Conservation (phyloP, 345 rosid genomes). For the Citrus reticulata region DNA sequence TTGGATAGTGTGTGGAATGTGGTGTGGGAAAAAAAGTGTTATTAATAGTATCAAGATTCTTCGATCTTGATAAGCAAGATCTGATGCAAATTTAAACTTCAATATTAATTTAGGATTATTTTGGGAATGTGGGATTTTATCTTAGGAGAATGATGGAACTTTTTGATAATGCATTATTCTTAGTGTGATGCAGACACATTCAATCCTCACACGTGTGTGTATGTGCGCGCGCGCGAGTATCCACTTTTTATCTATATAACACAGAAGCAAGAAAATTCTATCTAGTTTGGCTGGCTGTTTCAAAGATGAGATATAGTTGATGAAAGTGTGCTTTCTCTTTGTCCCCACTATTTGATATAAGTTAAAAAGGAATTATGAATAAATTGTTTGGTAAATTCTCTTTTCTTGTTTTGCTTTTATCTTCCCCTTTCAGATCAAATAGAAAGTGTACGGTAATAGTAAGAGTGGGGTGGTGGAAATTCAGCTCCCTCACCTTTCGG, state of each 20-base stretch:
- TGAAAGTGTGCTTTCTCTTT: background rate
- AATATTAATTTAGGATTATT: background rate
- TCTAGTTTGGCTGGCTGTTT: too few relatives aligned
- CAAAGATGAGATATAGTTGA: background rate
- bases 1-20: background rate
- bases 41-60: conserved; percentile 5
- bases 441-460: background rate
- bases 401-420: background rate
- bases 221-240: too few relatives aligned
- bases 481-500: conserved; percentile 12
- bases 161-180: background rate
- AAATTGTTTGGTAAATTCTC: conserved; percentile 5
- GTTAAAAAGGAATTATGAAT: background rate
- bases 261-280: too few relatives aligned
- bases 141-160: background rate
- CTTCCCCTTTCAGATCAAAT: background rate
- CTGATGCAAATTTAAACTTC: background rate
- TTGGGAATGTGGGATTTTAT: background rate
- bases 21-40: background rate
- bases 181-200: background rate
- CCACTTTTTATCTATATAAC: background rate
- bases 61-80: background rate
- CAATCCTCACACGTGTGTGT: background rate
- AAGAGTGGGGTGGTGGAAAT: background rate
- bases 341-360: background rate